Evolutionary conservation across 495 filamentous ascomycete species (phyloP).

Genomic region (Lasiosphaeris hirsuta): DNA sequence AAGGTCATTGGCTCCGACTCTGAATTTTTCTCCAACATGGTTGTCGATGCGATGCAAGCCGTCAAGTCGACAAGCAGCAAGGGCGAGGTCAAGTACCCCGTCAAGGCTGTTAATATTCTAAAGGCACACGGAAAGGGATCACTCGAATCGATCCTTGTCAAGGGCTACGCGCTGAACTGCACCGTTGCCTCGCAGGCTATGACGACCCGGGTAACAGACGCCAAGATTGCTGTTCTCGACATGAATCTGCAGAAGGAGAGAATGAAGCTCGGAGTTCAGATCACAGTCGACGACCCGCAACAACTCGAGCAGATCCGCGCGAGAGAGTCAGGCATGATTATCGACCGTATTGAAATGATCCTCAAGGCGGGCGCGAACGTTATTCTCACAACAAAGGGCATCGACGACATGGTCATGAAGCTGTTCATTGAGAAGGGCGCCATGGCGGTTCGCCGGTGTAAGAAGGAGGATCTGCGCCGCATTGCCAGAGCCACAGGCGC

Average conservation of each 20-base stretch:
- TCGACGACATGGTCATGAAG: conserved; percentile 94
- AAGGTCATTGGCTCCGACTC: conserved; percentile 97
- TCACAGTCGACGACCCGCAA: conserved; percentile 94
- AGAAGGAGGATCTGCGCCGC: conserved; percentile 96
- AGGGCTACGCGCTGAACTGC: conserved; percentile 97
- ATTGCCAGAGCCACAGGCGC: conserved; percentile 97
- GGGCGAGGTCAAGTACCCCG: conserved; percentile 90
- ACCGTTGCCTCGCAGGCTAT: conserved; percentile 98
- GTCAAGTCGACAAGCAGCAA: conserved; percentile 91
- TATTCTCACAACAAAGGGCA: conserved; percentile 94
- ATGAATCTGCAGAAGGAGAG: conserved; percentile 98
- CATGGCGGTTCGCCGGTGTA: conserved; percentile 94
- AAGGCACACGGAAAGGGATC: conserved; percentile 96
- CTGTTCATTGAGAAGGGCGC: conserved; percentile 90
- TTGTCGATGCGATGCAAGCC: conserved; percentile 92
- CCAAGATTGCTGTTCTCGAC: conserved; percentile 94
- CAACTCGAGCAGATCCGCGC: conserved; percentile 96
- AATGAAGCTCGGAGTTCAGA: conserved; percentile 98
- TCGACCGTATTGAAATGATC: conserved; percentile 95
- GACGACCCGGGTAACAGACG: conserved; percentile 87
- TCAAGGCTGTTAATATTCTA: conserved; percentile 97
- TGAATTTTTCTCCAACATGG: conserved; percentile 96
- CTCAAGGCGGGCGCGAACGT: conserved; percentile 97
- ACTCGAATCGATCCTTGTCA: conserved; percentile 84
- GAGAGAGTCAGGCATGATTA: conserved; percentile 85